Base-by-base conservation (phyloP, 352 stramenopile genomes). In the Phytopythium ostracodes region DNA sequence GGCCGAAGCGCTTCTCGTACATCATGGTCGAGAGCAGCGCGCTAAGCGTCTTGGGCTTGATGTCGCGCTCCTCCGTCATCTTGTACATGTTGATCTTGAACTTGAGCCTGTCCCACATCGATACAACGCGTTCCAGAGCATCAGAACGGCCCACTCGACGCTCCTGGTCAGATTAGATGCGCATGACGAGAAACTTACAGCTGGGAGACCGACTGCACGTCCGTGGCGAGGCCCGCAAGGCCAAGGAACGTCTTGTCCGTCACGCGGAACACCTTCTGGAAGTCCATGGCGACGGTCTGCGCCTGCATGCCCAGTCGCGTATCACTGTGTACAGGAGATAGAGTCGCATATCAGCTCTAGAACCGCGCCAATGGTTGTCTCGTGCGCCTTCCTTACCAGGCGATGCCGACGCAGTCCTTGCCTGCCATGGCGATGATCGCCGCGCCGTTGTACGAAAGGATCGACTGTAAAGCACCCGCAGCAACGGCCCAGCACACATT, bases 391-490 rank as follows among this genome's bases (percentile, higher is more conserved):
- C 51, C 69, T 56, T 73, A 96, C 88, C 88, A 95, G 49, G 96
- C 97, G 67, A 99, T 99, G 31, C 91, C 98, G 35, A 99, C 97
- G 75, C 98, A 99, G 78, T 99, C 94, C 75, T 99, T 99, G 63
- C 98, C 98, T 27, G 96, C 90, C 98, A 99, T 99, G 63, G 96
- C 98, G 70, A 99, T 98, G 63, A 99, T 98, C 56, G 97, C 97
- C 55, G 91, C 92, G 66, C 98, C 98, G 78, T 99, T 99, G 82
- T 99, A 99, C 72, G 97, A 96, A 61, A 96, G 73, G 59, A 96
- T 96, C 63, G 80, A 90, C 83, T 92, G 53, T 20, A 57, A 20
- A 50, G 35, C 20, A 15, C 46, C 20, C 49, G 2, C 2, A 55
- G 15, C 25, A 40, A 9, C 49, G 20, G 20, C 18, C 10, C 42